Conservation (phyloP, 2,329 filamentous ascomycete species). For the Aspergillus piperis region DNA sequence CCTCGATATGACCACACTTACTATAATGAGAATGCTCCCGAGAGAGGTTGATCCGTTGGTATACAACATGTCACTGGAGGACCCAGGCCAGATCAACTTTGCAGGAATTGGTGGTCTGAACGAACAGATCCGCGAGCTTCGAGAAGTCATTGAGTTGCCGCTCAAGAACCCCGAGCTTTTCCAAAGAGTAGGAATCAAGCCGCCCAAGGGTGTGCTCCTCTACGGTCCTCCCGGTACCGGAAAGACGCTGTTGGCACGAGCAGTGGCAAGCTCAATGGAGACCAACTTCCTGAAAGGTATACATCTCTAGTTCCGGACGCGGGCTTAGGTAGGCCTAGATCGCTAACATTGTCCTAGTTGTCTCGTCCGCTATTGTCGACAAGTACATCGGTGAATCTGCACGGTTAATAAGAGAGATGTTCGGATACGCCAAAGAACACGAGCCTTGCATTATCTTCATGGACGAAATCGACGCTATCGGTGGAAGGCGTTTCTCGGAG, state of each 20-base stretch:
- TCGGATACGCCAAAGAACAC: conserved; percentile 98
- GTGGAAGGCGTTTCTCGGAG: conserved; percentile 93
- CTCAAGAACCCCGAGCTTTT: conserved; percentile 99
- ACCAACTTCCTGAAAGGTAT: conserved; percentile 97
- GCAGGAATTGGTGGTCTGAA: conserved; percentile 96
- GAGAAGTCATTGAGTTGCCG: conserved; percentile 96
- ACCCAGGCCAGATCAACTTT: conserved; percentile 96
- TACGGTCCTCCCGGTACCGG: conserved; percentile 97
- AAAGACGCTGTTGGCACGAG: conserved; percentile 91
- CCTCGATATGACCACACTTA: conserved; percentile 98
- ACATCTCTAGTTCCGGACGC: conserved; percentile 18
- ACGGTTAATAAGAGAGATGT: conserved; percentile 97
- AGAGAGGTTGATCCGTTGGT: conserved; percentile 97
- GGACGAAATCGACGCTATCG: conserved; percentile 99
- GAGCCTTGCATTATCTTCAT: conserved; percentile 99
- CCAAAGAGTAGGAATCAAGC: conserved; percentile 95
- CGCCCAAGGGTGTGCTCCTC: conserved; percentile 92
- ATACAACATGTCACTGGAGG: conserved; percentile 99
- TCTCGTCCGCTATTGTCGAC: conserved; percentile 98
- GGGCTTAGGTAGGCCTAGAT: neutral
- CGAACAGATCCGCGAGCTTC: conserved; percentile 94
- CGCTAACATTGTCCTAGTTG: conserved; percentile 60
- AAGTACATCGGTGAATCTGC: conserved; percentile 99
- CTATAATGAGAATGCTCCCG: conserved; percentile 99
- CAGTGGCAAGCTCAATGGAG: conserved; percentile 92